Evolutionary conservation across 2,329 filamentous ascomycete genomes (phyloP).

Genomic region (Claviceps sp.): DNA sequence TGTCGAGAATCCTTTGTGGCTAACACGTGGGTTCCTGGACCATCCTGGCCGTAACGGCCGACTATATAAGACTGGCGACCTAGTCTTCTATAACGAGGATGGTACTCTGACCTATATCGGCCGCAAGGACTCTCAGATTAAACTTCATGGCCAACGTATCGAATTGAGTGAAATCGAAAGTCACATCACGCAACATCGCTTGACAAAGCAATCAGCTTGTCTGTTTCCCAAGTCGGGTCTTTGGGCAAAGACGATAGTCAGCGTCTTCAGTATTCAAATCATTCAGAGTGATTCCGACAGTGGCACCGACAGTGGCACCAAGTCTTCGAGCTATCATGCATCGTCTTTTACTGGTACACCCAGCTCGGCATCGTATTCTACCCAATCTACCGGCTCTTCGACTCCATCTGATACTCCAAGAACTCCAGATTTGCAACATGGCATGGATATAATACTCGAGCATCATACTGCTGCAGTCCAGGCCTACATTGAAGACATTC

Average conservation of each 20-base stretch:
- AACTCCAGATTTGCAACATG: not conserved
- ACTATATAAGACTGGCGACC: slow-evolving; percentile 23
- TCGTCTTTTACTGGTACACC: not conserved
- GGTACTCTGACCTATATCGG: slow-evolving; percentile 27
- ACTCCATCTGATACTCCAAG: not conserved
- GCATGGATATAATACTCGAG: not conserved
- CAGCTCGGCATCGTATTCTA: not conserved
- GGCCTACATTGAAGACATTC: slow-evolving; percentile 2
- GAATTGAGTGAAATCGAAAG: slow-evolving; percentile 8
- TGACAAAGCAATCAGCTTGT: slow-evolving; percentile 1
- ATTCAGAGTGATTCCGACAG: not conserved
- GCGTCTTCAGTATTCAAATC: slow-evolving; percentile 1
- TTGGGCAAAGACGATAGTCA: slow-evolving; percentile 5
- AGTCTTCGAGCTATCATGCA: not conserved
- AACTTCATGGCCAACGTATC: slow-evolving; percentile 38
- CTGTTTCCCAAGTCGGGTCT: not conserved
- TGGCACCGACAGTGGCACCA: not conserved
- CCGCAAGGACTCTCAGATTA: slow-evolving; percentile 40
- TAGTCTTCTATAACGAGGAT: slow-evolving; percentile 19
- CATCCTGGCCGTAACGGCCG: slow-evolving; percentile 3
- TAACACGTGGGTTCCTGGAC: slow-evolving; percentile 10
- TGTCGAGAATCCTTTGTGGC: slow-evolving; percentile 20
- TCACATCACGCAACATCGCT: slow-evolving; percentile 4
- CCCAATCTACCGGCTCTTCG: not conserved
- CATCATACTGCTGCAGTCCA: not conserved